Evolutionary conservation across 805 yeast genomes (phyloP), one percentile per base, ranked within the genome.

Genomic region (Candida wancherniae): DNA sequence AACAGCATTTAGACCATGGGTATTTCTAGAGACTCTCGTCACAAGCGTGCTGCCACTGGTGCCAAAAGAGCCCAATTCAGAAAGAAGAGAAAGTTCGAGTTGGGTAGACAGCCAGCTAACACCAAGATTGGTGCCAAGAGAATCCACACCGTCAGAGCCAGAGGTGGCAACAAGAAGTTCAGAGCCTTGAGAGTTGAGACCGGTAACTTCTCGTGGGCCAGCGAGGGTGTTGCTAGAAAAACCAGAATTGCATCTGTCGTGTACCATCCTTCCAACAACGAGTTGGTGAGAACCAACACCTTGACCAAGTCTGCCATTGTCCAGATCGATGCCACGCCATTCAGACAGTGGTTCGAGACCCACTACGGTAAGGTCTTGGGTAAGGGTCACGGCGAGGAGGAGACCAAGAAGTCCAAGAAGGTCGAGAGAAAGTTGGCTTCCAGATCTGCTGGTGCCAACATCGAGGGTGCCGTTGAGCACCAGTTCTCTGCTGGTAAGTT

Each of bases 1-100:
- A 41, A 41, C 45, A 29, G n/a, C n/a, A n/a, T 12, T 20, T 29
- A 33, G 39, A 83, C 70, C 71, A 90, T 90, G 98, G 97, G 98
- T 88, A 90, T 90, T 84, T 87, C 97, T 74, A 90, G 98, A 80
- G 97, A 92, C 80, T 90, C 98, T 73, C 96, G 97, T 77, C 98
- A 92, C 88, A 90, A 90, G 85, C 94, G 98, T 75, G 75, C 97
- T 62, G 95, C 94, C 73, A 88, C 98, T 67, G 98, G 98, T 84
- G 98, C 98, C 70, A 88, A 87, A 76, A 87, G 97, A 75, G 97
- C 97, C 73, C 95, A 87, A 75, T 85, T 81, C 95, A 90, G 97
- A 86, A 90, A 90, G 90, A 90, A 90, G 95, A 80, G 98, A 81
- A 92, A 90, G 94, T 90, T 92, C 68, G 98, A 90, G 77, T 81